Percentiles rank a stretch among this genome's conserved stretches.
Evolutionary conservation across 1,284 basidiomycete species (phyloP).

Genomic region (Sparassis latifolia): DNA sequence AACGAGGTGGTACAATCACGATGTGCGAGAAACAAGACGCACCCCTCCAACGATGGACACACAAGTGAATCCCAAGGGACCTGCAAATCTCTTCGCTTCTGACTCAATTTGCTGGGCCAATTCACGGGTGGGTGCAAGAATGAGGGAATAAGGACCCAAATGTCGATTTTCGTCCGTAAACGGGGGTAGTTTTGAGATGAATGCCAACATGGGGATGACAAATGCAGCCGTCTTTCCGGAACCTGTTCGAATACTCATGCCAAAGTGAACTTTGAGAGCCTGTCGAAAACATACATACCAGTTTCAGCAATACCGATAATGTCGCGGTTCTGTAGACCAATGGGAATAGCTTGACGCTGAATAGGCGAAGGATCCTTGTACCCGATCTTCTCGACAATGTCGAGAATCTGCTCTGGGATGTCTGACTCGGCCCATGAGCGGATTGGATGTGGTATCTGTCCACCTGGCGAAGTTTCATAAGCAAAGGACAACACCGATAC

Average conservation of each 20-base stretch:
- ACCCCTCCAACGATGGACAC: conserved; percentile 98
- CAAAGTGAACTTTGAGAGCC: conserved; percentile 3
- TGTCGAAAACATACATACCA: conserved; percentile 35
- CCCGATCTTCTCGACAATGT: conserved; percentile 84
- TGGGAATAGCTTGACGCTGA: conserved; percentile 96
- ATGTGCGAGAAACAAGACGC: conserved; percentile 27
- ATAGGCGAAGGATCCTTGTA: conserved; percentile 97
- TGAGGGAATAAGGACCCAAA: conserved; percentile 89
- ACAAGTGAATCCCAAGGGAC: conserved; percentile 82
- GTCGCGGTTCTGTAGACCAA: conserved; percentile 92
- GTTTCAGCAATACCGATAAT: conserved; percentile 99
- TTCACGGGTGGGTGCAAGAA: conserved; percentile 95
- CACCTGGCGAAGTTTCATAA: conserved; percentile 47
- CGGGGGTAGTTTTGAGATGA: conserved; percentile 81
- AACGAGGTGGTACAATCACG: conserved; percentile 1
- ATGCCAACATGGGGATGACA: conserved; percentile 95
- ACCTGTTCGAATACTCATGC: conserved; percentile 41
- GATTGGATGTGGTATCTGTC: conserved; percentile 87
- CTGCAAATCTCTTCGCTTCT: conserved; percentile 89
- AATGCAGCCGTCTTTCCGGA: conserved; percentile 99
- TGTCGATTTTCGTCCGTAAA: conserved; percentile 90
- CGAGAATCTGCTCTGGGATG: conserved; percentile 77
- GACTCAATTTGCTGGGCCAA: conserved; percentile 95
- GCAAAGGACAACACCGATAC: background rate
- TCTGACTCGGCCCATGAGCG: conserved; percentile 87